Evolutionary conservation across 768 basidiomycete species (phyloP), one percentile per base, ranked within the genome.

Genomic region (Tulasnella sp.): DNA sequence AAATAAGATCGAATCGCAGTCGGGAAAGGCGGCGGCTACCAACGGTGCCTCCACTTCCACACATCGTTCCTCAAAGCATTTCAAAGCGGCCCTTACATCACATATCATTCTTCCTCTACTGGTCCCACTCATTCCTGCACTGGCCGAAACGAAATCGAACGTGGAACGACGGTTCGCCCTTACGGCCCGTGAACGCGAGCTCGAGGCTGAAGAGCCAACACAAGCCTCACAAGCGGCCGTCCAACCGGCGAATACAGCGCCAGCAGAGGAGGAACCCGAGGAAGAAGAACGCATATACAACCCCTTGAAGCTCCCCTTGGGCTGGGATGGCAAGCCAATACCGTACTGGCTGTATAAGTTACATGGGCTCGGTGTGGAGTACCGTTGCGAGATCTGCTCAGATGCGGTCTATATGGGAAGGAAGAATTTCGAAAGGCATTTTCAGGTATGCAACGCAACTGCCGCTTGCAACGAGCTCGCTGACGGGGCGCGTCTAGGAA

Each of bases 311-410:
- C 73, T 98, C 39, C 96, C 96, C 12, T 75, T 97, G 19, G 91
- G 91, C 4, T 97, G 92, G 92, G 96, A 99, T 66, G 93, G 94
- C 31, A 98, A 98, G 67, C 96, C 96, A 17, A 99, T 99, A 65
- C 96, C 96, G 32, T 97, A 94, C 67, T 97, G 93, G 93, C 64
- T 99, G 53, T 99, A 93, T 73, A 98, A 98, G 70, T 72, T 99
- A 35, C 96, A 99, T 66, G 96, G 96, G 7, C 75, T 98, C 35
- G 96, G 96, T n/a, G 92, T 96, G 27, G 90, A 94, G 69, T 99
- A 97, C 69, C 80, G 83, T 57, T 99, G 96, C 64, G 94, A 98
- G 72, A 94, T 99, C 64, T 98, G 94, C 67, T 92, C 89, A 12
- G 93, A 93, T 67, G 86, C 86, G 67, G 86, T 92, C 8, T 97